Evolutionary conservation across 257 asterid species (phyloP), one percentile per base, ranked within the genome.

Genomic region (Nyctanthes arbortristis): DNA sequence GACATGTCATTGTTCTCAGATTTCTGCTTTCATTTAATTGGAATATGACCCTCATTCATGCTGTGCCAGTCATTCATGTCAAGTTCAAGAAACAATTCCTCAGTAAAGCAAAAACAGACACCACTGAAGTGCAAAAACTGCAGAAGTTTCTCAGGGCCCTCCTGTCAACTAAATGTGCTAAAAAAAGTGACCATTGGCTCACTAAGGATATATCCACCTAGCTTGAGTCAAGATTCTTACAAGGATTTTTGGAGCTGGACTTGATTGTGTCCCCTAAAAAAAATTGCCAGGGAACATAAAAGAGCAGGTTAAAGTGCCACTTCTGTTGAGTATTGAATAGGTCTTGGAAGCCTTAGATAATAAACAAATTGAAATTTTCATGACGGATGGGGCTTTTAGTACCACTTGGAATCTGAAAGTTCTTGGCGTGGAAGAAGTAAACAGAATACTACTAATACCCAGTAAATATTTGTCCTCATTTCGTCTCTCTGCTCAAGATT

Each of bases 371-470:
- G 35, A 39, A 30, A 34, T 25, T 8, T 25, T 28, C 24, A n/a
- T 29, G 9, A 7, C 2, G 8, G 54, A 14, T 5, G 24, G 22
- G 30, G 34, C 11, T 56, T 57, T 16, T 39, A 49, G 4, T 66
- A 34, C 9, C 40, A 57, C 66, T 20, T 61, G 75, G 2, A 30
- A 20, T 27, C 9, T 43, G 24, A 20, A 14, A 9, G 40, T 18
- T 22, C 22, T 34, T 39, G 57, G n/a, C 35, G 12, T 39, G 61
- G 73, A 43, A 65, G 32, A 45, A n/a, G 34, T 43, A 32, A 25
- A 20, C 49, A 8, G 31, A 11, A 13, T 16, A 33, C 3, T n/a
- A 11, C 16, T 16, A 43, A 43, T 43, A 22, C 54, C 5, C 31
- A 29, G 20, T 24, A 36, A 14, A 3, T 45, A 20, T 22, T 54